A percentile compares a stretch with the other conserved stretches of the same genome.
Conservation (phyloP, 2,329 filamentous ascomycete species). For the Penicillium sp. region DNA sequence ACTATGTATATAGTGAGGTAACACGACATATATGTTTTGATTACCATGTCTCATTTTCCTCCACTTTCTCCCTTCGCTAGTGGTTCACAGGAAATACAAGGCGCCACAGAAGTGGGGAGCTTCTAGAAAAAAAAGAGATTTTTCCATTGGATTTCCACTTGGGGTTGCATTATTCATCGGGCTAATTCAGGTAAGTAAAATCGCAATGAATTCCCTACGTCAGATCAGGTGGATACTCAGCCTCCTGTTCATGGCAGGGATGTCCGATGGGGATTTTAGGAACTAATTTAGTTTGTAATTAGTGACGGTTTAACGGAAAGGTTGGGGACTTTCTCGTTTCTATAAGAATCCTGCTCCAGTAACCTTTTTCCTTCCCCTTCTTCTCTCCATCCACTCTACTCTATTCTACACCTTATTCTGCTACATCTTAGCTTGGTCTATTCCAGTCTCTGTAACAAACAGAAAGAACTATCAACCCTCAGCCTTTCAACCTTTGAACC, state of each 20-base stretch:
- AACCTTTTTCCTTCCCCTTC: background rate
- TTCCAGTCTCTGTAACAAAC: background rate
- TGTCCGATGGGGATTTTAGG: slow-evolving; percentile 14
- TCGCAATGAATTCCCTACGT: slow-evolving; percentile 21
- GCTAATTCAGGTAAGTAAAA: slow-evolving; percentile 7
- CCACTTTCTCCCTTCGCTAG: slow-evolving; percentile 7
- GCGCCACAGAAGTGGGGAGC: slow-evolving; percentile 15
- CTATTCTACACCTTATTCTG: background rate
- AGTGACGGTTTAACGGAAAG: slow-evolving; percentile 5
- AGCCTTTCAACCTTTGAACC: slow-evolving; percentile 1
- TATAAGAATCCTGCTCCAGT: slow-evolving; percentile 6
- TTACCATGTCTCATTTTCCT: slow-evolving; percentile 5
- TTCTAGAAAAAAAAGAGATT: slow-evolving; percentile 20
- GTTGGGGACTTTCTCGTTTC: slow-evolving; percentile 3
- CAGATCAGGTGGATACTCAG: slow-evolving; percentile 24
- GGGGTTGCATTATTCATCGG: slow-evolving; percentile 16
- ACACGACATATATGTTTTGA: slow-evolving; percentile 1
- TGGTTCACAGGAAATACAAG: slow-evolving; percentile 9
- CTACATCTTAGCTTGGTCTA: background rate
- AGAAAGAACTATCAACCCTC: slow-evolving; percentile 1
- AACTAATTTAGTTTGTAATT: slow-evolving; percentile 14
- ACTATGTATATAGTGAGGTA: background rate
- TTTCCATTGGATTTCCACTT: slow-evolving; percentile 22
- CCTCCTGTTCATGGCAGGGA: slow-evolving; percentile 26
- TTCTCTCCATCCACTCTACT: background rate